Percentiles rank a stretch among this genome's conserved stretches.
Evolutionary conservation across 2,329 filamentous ascomycete species (phyloP).

Genomic region (Aspergillus hiratsukae): DNA sequence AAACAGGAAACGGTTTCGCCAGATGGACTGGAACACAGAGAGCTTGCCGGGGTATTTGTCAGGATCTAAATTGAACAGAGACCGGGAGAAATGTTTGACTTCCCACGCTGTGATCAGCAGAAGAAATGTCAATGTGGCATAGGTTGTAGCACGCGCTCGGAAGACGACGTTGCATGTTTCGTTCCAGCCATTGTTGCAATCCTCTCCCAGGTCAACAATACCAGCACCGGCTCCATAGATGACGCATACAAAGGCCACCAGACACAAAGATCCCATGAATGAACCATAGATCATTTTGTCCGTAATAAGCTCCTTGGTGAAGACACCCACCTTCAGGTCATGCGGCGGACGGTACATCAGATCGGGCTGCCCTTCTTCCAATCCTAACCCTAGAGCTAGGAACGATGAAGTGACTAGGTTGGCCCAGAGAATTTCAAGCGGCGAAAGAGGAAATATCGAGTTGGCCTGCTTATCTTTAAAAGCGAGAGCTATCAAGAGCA

Average conservation of each 20-base stretch:
- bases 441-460: constrained; percentile 80
- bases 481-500: constrained; percentile 72
- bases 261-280: constrained; percentile 45
- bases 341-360: constrained; percentile 79
- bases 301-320: constrained; percentile 37
- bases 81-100: constrained; percentile 68
- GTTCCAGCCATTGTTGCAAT: constrained; percentile 52
- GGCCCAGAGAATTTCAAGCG: constrained; percentile 85
- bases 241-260: constrained; percentile 37
- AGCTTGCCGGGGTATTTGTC: constrained; percentile 55
- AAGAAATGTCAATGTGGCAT: constrained; percentile 70
- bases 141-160: constrained; percentile 68
- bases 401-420: constrained; percentile 86
- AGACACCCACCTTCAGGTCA: constrained; percentile 43
- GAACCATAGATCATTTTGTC: constrained; percentile 42
- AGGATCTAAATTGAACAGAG: constrained; percentile 62
- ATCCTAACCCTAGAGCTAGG: constrained; percentile 79
- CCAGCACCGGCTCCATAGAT: constrained; percentile 35
- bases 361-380: constrained; percentile 68
- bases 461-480: constrained; percentile 68
- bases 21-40: constrained; percentile 61
- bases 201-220: constrained; percentile 48
- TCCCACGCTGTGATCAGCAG: constrained; percentile 75
- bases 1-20: constrained; percentile 68
- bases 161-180: constrained; percentile 53